These are phyloP conservation scores for Boletus speciosus DNA, from an alignment of 768 basidiomycete genomes.

Conservation along the genomic window DNA sequence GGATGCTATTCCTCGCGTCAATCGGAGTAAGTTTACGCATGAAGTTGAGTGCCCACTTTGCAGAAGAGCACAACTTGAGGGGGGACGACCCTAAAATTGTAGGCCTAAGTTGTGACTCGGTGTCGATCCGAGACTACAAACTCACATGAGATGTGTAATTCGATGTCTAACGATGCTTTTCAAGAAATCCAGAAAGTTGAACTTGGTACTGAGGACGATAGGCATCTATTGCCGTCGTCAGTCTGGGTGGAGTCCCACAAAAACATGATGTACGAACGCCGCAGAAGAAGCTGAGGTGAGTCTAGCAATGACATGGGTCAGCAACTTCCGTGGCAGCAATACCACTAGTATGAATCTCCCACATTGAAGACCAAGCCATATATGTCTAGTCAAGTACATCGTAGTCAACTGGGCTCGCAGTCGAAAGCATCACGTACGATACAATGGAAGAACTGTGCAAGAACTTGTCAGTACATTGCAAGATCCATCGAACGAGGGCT, in stretches of 20 bases:
- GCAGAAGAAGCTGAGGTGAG: constrained; percentile 55
- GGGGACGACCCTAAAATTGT: constrained; percentile 38
- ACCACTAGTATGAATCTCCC: constrained; percentile 7
- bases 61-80: constrained; percentile 48
- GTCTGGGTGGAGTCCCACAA: not conserved
- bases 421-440: constrained; percentile 41
- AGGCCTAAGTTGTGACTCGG: not conserved
- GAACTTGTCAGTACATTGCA: not conserved
- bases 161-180: constrained; percentile 43
- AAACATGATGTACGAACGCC: constrained; percentile 41
- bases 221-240: constrained; percentile 41
- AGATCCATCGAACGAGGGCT: not conserved
- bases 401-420: not conserved
- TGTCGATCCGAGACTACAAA: constrained; percentile 1
- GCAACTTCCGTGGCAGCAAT: not conserved
- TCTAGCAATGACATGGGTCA: constrained; percentile 37
- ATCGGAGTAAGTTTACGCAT: not conserved
- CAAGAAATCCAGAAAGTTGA: constrained; percentile 43
- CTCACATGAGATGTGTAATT: constrained; percentile 44
- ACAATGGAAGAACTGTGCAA: constrained; percentile 53
- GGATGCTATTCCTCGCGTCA: constrained; percentile 32
- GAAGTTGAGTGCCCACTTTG: constrained; percentile 36
- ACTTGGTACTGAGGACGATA: constrained; percentile 44
- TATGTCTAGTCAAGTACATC: constrained; percentile 43
- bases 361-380: constrained; percentile 65